Evolutionary conservation across 108 stramenopile genomes (phyloP).

Genomic region (Fistulifera pelliculosa): DNA sequence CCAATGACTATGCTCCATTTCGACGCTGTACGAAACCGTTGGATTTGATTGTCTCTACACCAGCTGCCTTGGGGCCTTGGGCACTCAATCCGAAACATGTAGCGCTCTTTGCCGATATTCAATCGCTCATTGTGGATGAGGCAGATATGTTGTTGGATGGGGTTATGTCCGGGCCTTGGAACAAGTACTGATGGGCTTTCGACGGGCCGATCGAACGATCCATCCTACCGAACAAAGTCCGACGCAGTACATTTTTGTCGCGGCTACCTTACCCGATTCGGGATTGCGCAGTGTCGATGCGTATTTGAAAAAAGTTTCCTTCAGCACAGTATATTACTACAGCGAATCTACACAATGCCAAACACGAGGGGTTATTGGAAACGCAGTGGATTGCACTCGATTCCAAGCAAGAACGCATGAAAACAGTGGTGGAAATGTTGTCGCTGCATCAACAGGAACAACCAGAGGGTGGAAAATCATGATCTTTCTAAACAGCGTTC

Average conservation of each 20-base stretch:
- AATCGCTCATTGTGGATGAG: conserved; percentile 87
- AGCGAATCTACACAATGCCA: conserved; percentile 78
- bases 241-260: conserved; percentile 84
- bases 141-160: conserved; percentile 98
- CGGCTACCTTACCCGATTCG: conserved; percentile 91
- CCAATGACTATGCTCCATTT: conserved; percentile 73
- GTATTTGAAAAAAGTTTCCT: conserved; percentile 79
- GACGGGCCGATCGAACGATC: conserved; percentile 60
- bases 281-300: conserved; percentile 89
- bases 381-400: conserved; percentile 68
- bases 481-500: conserved; percentile 80
- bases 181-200: conserved; percentile 85
- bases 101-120: conserved; percentile 80
- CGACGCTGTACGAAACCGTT: conserved; percentile 51
- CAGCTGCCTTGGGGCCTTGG: conserved; percentile 87
- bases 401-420: conserved; percentile 73
- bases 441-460: conserved; percentile 23
- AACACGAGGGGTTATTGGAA: conserved; percentile 69
- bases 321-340: conserved; percentile 53
- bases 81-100: conserved; percentile 79
- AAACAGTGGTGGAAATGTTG: conserved; percentile 59
- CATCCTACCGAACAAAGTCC: conserved; percentile 16
- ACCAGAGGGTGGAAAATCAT: conserved; percentile 78
- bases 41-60: conserved; percentile 92
- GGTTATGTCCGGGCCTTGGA: conserved; percentile 81